A percentile compares a stretch with the other conserved stretches of the same genome.
phyloP scores from a whole-genome alignment of 2,329 filamentous ascomycete species.

The Helotiales sp. region DNA sequence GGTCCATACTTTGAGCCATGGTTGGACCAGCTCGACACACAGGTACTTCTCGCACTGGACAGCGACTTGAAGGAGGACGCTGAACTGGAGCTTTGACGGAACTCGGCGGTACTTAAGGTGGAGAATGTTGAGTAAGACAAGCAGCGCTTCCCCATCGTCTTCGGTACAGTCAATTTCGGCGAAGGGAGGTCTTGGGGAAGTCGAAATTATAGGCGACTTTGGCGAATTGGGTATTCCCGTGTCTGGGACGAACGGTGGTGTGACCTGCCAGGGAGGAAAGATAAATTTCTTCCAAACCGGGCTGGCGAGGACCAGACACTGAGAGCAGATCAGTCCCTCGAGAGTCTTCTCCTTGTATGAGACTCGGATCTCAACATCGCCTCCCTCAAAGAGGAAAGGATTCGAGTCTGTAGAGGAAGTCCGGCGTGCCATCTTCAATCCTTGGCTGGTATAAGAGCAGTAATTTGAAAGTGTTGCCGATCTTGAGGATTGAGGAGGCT shows the following conservation, averaged over 20 bases:
- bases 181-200: not conserved
- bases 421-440: not conserved
- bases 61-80: not conserved
- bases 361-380: not conserved
- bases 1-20: not conserved
- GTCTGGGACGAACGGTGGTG: not conserved
- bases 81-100: not conserved
- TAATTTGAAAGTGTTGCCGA: not conserved
- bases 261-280: not conserved
- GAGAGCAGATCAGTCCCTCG: not conserved
- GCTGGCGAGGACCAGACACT: not conserved
- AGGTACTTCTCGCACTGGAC: constrained; percentile 9
- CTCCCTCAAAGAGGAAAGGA: not conserved
- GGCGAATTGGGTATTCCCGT: not conserved
- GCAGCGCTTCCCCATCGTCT: constrained; percentile 1
- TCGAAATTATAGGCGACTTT: not conserved
- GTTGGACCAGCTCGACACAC: not conserved
- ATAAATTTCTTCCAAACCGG: not conserved
- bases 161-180: not conserved
- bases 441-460: not conserved
- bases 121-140: not conserved
- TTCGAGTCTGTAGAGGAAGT: not conserved
- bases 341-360: not conserved
- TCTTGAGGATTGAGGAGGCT: not conserved
- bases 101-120: not conserved